Base-by-base conservation (phyloP, 768 basidiomycete species). In the Chlorophyllum brunneum region DNA sequence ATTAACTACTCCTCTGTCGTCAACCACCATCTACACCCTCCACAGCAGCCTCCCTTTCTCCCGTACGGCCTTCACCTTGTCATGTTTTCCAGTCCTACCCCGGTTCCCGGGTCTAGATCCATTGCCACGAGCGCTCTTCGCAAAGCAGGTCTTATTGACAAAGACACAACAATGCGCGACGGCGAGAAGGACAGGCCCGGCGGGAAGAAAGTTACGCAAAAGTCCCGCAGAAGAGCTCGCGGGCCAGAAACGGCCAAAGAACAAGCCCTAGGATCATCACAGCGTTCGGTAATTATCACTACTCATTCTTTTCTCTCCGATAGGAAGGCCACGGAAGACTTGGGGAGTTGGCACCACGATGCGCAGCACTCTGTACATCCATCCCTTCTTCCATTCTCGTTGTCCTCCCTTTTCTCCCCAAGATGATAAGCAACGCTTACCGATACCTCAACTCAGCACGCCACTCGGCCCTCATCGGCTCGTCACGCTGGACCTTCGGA, bases 81-180 rank as follows among this genome's bases (percentile, higher is more conserved):
- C 40, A 83, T 85, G 75, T 81, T 80, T 64, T 85, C 85, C 38
- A 81, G 76, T 55, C 72, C 83, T 37, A 75, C 85, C 7, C 75
- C 82, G 6, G 74, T 79, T 5, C 70, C 83, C 13, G 79, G 83
- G 58, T 71, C 78, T 46, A 79, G 83, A 58, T 63, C 77, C 24
- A 68, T 91, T 16, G 86, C 81, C 18, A 58, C 76, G 53, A 84
- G 69, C 52, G 83, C 86, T 26, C 71, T 90, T 22, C 82, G 83
- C 54, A 80, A 69, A 31, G 87, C 85, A 2, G 88, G 88, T 36
- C 81, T 90, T 63, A 84, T 88, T 56, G 87, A 88, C 75, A 73
- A 80, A 51, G 88, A 91, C 65, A 73, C 82, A 52, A 78, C 73
- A 58, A 90, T 91, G 88, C 80, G 82, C 56, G 88, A 91, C 61